Evolutionary conservation across 2,329 filamentous ascomycete genomes (phyloP).

Genomic region (Aspergillus awamori): DNA sequence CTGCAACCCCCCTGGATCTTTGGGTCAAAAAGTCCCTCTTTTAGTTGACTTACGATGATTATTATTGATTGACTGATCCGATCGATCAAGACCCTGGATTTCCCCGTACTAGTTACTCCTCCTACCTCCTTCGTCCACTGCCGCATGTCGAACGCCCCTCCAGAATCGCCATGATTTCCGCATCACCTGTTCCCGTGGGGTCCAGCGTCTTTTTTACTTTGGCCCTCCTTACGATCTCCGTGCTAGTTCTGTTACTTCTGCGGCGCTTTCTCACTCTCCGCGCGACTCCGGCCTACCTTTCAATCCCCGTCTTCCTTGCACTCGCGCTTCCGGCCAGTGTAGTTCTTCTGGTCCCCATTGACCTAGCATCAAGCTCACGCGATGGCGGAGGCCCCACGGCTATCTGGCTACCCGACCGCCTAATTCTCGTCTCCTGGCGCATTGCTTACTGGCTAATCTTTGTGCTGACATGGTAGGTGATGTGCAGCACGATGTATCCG

Average conservation of each 20-base stretch:
- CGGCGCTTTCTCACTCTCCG: constrained; percentile 90
- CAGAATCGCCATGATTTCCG: constrained; percentile 33
- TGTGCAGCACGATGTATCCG: background rate
- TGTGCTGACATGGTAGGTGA: constrained; percentile 78
- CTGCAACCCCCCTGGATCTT: constrained; percentile 9
- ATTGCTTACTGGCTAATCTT: constrained; percentile 98
- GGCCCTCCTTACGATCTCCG: constrained; percentile 72
- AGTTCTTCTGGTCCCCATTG: constrained; percentile 89
- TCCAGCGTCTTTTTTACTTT: constrained; percentile 77
- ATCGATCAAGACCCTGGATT: constrained; percentile 17
- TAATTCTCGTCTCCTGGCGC: constrained; percentile 86
- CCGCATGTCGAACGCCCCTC: constrained; percentile 15
- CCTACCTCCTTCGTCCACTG: constrained; percentile 2
- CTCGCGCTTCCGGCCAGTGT: constrained; percentile 89
- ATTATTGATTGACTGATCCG: constrained; percentile 13
- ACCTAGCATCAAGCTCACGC: constrained; percentile 82
- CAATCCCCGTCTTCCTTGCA: constrained; percentile 93
- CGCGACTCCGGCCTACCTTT: constrained; percentile 84
- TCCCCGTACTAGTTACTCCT: constrained; percentile 1
- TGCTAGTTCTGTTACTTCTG: constrained; percentile 78
- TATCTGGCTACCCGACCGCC: constrained; percentile 80
- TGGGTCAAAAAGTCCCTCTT: constrained; percentile 20
- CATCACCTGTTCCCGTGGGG: constrained; percentile 61
- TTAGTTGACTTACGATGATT: constrained; percentile 16
- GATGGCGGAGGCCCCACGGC: constrained; percentile 73